These are phyloP conservation scores for Gloeopeniophorella convolvens DNA, from an alignment of 768 basidiomycete species.

Conservation along the genomic window DNA sequence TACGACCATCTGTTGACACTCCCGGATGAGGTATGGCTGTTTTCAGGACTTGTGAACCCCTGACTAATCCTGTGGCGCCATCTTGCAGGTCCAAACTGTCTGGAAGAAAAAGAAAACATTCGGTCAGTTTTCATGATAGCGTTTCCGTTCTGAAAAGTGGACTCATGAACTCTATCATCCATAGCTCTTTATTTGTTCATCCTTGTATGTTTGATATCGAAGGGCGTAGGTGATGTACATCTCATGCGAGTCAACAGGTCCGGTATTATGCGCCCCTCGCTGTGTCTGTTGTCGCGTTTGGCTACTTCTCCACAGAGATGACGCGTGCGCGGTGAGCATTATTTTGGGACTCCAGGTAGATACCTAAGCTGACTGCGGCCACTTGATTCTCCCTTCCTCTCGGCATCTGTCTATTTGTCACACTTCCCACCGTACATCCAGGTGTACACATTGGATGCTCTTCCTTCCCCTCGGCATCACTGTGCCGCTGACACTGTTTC, in stretches of 20 bases:
- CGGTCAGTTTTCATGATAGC: conserved; percentile 1
- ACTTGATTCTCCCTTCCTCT: not conserved
- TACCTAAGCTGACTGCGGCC: not conserved
- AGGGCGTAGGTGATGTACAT: no score
- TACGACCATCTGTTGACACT: conserved; percentile 18
- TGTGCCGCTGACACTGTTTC: conserved; percentile 14
- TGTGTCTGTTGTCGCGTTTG: conserved; percentile 14
- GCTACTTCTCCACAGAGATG: conserved; percentile 17
- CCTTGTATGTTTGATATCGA: not conserved
- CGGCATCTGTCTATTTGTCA: not conserved
- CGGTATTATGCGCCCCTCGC: conserved; percentile 17
- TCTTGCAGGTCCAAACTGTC: conserved; percentile 13
- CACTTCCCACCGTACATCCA: not conserved
- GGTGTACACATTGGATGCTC: conserved; percentile 17
- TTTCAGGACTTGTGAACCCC: not conserved
- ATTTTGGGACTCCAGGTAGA: not conserved
- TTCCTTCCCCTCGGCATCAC: conserved; percentile 20
- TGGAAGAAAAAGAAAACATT: conserved; percentile 21
- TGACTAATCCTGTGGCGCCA: not conserved
- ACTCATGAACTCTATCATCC: not conserved
- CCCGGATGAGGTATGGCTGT: conserved; percentile 9
- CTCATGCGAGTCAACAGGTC: no score
- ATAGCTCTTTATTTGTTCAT: conserved; percentile 19
- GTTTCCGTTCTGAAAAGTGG: not conserved
- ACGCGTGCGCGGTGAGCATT: conserved; percentile 18